These are phyloP conservation scores for Purpureocillium takamizusanense DNA, from an alignment of 2,329 filamentous ascomycete species.

Conservation along the genomic window DNA sequence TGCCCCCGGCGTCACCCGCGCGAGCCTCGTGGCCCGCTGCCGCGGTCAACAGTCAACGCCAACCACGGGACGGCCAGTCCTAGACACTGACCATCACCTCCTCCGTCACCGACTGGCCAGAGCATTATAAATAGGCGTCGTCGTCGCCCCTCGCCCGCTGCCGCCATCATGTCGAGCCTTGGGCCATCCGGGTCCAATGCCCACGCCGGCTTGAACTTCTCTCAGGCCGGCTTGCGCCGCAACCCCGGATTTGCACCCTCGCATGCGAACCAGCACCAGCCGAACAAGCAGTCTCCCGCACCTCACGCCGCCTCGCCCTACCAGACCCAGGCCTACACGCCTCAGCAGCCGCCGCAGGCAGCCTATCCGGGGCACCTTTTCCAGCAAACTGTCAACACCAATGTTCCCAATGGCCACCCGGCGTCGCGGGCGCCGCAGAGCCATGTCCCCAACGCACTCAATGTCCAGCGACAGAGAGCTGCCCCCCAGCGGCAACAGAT, in stretches of 20 bases:
- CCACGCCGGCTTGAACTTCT: constrained; percentile 44
- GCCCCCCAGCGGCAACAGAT: constrained; percentile 37
- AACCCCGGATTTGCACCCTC: constrained; percentile 32
- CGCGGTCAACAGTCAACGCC: constrained; percentile 1
- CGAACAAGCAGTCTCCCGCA: constrained; percentile 46
- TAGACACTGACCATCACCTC: not conserved
- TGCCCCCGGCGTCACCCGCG: too few species aligned
- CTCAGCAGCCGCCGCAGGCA: constrained; percentile 39
- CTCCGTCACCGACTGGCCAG: not conserved
- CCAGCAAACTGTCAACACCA: constrained; percentile 35
- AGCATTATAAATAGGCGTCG: not conserved
- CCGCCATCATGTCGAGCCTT: constrained; percentile 35
- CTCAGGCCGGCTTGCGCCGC: constrained; percentile 41
- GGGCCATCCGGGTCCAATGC: constrained; percentile 40
- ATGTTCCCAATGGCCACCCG: constrained; percentile 32
- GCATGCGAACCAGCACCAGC: constrained; percentile 40
- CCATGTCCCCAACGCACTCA: constrained; percentile 39
- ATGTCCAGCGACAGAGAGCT: constrained; percentile 33
- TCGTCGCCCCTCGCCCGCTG: not conserved
- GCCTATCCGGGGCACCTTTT: constrained; percentile 46
- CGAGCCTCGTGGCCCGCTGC: not conserved
- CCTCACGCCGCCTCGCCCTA: constrained; percentile 47
- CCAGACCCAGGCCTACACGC: constrained; percentile 42
- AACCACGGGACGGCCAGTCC: too few species aligned
- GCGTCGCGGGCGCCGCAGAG: constrained; percentile 33